Evolutionary conservation across 2,329 filamentous ascomycete species (phyloP), one percentile per base, ranked within the genome.

Genomic region (Penicillium sp.): DNA sequence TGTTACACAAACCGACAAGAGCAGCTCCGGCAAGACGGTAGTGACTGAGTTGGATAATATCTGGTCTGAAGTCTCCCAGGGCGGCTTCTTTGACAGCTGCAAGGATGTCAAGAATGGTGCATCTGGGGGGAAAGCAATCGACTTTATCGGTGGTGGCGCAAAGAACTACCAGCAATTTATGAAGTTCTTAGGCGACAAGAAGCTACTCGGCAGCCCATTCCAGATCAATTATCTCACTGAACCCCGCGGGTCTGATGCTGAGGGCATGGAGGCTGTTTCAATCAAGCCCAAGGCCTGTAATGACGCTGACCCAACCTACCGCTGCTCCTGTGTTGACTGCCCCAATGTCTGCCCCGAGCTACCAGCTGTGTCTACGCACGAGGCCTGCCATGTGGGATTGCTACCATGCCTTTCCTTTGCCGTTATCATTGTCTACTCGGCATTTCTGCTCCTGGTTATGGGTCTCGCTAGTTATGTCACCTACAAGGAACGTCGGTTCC

Each of bases 91-190:
- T 73, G 84, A 96, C 75, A 99, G 95, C 77, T 99, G 95, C 80
- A 98, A 98, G 77, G 92, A 99, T 73, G 93, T 99, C 76, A 99
- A 99, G 72, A 97, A 98, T 69, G 95, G 95, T 35, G 90, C 93
- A 7, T 93, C 93, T 43, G 96, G 96, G 70, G 89, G 90, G 59
- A 92, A 89, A 68, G 95, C 93, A 16, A 99, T 99, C 84, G 89
- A 93, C 67, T 87, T 99, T 66, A 98, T 99, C 59, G 96, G 95
- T 31, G 95, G 95, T 16, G 93, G 93, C 16, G 95, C 95, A 13
- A 93, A 93, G 75, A 90, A 97, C 72, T 96, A 93, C 73, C 86
- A 86, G 0, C 85, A 90, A 43, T 90, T 99, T 65, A 79, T 99
- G 64, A 93, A 93, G 69, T 99, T 98, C 67, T 77, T 99, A 33